Conservation (phyloP, 768 basidiomycete species). For the Coprinellus aureogranulatus region DNA sequence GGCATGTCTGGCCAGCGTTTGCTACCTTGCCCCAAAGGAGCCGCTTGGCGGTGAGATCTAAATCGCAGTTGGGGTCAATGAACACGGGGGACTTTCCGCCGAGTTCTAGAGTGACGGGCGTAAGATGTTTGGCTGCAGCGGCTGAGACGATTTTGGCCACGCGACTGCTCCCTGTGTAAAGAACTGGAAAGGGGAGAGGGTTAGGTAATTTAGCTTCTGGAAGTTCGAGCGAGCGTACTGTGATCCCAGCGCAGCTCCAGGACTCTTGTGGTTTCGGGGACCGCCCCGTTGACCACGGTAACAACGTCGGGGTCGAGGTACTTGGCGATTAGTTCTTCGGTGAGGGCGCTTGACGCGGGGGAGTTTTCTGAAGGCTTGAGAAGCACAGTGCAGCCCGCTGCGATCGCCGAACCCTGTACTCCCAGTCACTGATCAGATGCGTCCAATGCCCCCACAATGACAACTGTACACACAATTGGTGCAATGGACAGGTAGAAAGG, state of each 20-base stretch:
- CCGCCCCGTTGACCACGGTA: slow-evolving; percentile 66
- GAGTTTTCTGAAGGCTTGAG: slow-evolving; percentile 77
- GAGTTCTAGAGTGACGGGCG: slow-evolving; percentile 58
- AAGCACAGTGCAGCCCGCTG: slow-evolving; percentile 70
- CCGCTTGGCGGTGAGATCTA: slow-evolving; percentile 62
- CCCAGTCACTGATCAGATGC: too few species aligned
- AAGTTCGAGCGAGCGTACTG: slow-evolving; percentile 27
- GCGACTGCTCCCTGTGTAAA: slow-evolving; percentile 64
- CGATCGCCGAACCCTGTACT: too few species aligned
- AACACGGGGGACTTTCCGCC: slow-evolving; percentile 71
- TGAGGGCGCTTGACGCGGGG: slow-evolving; percentile 51
- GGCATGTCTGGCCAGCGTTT: slow-evolving; percentile 78
- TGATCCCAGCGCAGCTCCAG: slow-evolving; percentile 69
- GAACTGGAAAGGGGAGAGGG: slow-evolving; percentile 28
- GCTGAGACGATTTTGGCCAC: slow-evolving; percentile 66
- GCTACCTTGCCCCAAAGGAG: slow-evolving; percentile 77
- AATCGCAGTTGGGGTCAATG: slow-evolving; percentile 66
- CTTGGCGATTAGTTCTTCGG: slow-evolving; percentile 67
- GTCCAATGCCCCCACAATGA: slow-evolving; percentile 15
- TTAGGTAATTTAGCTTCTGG: neutral
- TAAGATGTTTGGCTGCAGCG: slow-evolving; percentile 76
- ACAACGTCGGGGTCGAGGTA: slow-evolving; percentile 70
- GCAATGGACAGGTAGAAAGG: slow-evolving; percentile 59
- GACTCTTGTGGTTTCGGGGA: slow-evolving; percentile 62
- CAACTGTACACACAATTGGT: slow-evolving; percentile 48